phyloP scores from a whole-genome alignment of 164 flowering plant species.

The Nymphaea thermarum region DNA sequence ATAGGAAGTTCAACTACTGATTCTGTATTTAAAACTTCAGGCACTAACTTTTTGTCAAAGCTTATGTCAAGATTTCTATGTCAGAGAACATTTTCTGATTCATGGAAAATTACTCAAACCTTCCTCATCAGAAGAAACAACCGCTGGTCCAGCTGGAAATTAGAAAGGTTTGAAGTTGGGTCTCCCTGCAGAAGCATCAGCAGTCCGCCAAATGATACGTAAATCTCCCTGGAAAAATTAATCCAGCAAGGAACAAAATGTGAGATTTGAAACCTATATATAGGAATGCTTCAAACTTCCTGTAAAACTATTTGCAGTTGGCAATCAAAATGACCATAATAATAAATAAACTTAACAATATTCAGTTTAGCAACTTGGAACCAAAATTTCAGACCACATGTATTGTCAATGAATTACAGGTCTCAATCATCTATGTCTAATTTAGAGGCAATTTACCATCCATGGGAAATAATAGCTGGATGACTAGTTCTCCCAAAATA shows the following conservation, averaged over 20 bases:
- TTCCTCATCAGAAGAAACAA: constrained; percentile 71
- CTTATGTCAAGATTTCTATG: no score
- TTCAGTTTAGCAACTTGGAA: no score
- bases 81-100: not conserved
- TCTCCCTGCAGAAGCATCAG: constrained; percentile 73
- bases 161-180: constrained; percentile 24
- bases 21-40: no score
- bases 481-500: no score
- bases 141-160: constrained; percentile 71
- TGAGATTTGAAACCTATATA: not conserved
- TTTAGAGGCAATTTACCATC: no score
- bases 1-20: no score
- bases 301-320: no score
- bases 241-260: not conserved
- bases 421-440: not conserved
- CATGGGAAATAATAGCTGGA: no score
- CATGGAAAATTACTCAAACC: constrained; percentile 12
- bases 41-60: no score
- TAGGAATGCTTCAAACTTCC: not conserved
- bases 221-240: constrained; percentile 43
- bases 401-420: not conserved
- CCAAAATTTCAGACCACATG: no score
- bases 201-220: constrained; percentile 78
- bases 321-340: no score
- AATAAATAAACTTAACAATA: no score